Evolutionary conservation across 1,139 yeast species (phyloP), one percentile per base, ranked within the genome.

Genomic region (Scheffersomyces lignicola): DNA sequence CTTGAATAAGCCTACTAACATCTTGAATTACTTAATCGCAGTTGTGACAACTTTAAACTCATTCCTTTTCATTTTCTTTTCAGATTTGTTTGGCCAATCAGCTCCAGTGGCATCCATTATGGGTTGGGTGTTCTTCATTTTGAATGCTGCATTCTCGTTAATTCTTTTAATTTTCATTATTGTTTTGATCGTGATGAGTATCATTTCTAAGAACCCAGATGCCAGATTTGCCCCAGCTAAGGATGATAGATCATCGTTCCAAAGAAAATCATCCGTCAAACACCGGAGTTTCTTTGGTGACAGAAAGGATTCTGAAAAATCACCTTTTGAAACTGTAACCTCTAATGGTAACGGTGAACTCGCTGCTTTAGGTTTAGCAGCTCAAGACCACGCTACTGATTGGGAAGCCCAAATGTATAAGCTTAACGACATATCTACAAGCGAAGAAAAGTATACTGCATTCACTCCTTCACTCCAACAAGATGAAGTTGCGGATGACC

Each of bases 211-310:
- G 65, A 85, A 84, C 53, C 94, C 94, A 20, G 95, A 85, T 61
- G 80, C 87, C 8, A 77, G 87, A 57, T 85, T 84, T 57, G 84
- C 83, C 31, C 92, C 92, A 12, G 90, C 90, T 7, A 80, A 69
- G 47, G 95, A 85, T 64, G 95, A 85, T 54, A 76, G 95, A 72
- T 78, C 85, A 12, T 83, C 92, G 2, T 85, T 85, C 78, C 89
- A 83, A 56, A 74, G 78, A 54, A 72, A 64, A 58, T 67, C 76
- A 3, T 65, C 73, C 3, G 52, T 61, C 7, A 35, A 38, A 11
- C 24, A 30, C 18, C 23, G 17, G 7, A 24, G 27, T 15, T 31
- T 24, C 14, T 29, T 29, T 11, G 21, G 22, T n/a, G 21, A 17
- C 18, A n/a, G 29, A 41, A 15, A 41, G 35, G 24, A 21, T 10